Conservation (phyloP, 1,284 basidiomycete species). For the Ceratobasidium sp. region DNA sequence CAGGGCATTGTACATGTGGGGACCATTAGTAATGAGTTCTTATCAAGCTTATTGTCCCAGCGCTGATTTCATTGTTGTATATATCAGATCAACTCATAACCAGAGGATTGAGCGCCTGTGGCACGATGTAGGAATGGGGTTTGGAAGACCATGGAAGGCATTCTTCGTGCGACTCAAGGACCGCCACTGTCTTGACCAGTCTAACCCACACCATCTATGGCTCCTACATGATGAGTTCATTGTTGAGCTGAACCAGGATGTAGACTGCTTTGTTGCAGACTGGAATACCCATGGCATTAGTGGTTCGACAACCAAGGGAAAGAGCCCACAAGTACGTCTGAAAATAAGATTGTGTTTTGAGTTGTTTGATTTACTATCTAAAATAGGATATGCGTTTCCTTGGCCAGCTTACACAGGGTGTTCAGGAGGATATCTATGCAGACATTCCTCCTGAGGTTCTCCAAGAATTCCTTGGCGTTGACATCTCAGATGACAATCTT, state of each 20-base stretch:
- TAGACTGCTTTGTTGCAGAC: background rate
- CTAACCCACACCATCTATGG: background rate
- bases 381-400: background rate
- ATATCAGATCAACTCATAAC: constrained; percentile 8
- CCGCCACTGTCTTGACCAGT: background rate
- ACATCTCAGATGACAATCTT: no score
- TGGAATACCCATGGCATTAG: constrained; percentile 3
- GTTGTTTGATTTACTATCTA: background rate
- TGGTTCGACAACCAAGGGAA: background rate
- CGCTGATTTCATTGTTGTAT: background rate
- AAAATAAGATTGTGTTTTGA: background rate
- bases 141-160: background rate
- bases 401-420: background rate
- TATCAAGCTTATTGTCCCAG: background rate
- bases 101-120: background rate
- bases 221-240: background rate
- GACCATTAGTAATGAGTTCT: background rate
- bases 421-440: background rate
- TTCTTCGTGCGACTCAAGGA: background rate
- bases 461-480: background rate
- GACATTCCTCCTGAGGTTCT: no score
- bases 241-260: background rate
- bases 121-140: constrained; percentile 6
- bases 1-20: constrained; percentile 5
- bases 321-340: background rate